Conservation (phyloP, 257 asterid genomes). For the Solanum medicagineum region DNA sequence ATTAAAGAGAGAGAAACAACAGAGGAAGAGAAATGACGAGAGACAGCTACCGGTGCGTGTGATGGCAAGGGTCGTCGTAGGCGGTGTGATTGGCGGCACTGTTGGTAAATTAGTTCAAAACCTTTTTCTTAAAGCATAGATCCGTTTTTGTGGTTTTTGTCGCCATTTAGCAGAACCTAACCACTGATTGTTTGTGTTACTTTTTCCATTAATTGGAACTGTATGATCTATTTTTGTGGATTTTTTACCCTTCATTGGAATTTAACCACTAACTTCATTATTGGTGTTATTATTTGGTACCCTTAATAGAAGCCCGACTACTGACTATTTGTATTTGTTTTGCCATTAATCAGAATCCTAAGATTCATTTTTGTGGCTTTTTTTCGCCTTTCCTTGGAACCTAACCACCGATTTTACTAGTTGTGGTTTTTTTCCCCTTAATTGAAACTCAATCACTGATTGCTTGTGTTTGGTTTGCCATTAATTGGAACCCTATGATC, state of each 20-base stretch:
- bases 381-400: too few species aligned
- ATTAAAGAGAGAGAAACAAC: not conserved
- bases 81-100: conserved; percentile 84
- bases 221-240: too few species aligned
- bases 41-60: conserved; percentile 58
- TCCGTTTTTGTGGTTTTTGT: not conserved
- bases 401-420: too few species aligned
- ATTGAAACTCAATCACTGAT: too few species aligned
- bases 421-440: too few species aligned
- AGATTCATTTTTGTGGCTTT: too few species aligned
- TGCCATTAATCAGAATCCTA: too few species aligned
- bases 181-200: not conserved
- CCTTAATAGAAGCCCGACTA: too few species aligned
- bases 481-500: too few species aligned
- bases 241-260: not conserved
- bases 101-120: conserved; percentile 29
- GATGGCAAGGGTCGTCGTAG: conserved; percentile 57
- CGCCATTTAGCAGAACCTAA: not conserved
- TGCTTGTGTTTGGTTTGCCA: too few species aligned
- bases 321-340: too few species aligned
- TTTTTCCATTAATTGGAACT: too few species aligned
- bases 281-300: not conserved
- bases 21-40: conserved; percentile 35
- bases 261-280: not conserved
- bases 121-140: not conserved